Base-by-base conservation (phyloP, 1,284 basidiomycete species). In the Mycocalia duriaeana region DNA sequence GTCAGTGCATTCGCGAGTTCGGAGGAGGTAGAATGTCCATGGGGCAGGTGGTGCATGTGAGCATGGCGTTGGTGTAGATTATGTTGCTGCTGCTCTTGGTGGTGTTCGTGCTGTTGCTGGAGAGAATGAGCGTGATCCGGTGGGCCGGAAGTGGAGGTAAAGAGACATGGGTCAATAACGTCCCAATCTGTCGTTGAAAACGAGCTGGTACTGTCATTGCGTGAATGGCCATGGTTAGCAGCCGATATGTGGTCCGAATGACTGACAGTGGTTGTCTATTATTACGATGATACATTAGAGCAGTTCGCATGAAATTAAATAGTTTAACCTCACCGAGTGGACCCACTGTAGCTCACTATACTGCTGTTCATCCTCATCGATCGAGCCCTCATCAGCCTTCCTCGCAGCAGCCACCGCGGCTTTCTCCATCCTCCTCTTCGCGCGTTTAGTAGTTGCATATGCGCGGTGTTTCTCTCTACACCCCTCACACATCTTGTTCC, bases 351-450 rank as follows among this genome's bases (percentile, higher is more conserved):
- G 13, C 28, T 34, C 13, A 11, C 16, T 16, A 34, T 11, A 13
- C 13, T 16, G 13, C 28, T 34, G 28, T 34, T 34, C 28, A 34
- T 16, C 28, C 16, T 34, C 13, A 3, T 11, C 16, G 13, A 13
- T 16, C 28, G 16, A 34, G 28, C 3, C 28, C 28, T 34, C 5
- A 11, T 16, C 13, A 13, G 28, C 28, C 28, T 34, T 34, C 28
- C 13, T 16, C 28, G 28, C 28, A 13, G 55, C 56, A 23, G 57
- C 61, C 7, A 72, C 51, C 1, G 68, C 67, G 2, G 68, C 69
- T 59, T 79, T 79, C 61, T 81, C 77, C 55, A 69, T 56, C 58
- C 77, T 79, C 48, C 75, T 61, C 50, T 72, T 70, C 5, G 71
- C 70, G 13, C 77, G 62, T 56, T 79, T 79, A 2, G 75, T 76